Percentiles rank a stretch among this genome's conserved stretches.
Evolutionary conservation across 2,329 filamentous ascomycete genomes (phyloP).

Genomic region (Fusarium nodosum): DNA sequence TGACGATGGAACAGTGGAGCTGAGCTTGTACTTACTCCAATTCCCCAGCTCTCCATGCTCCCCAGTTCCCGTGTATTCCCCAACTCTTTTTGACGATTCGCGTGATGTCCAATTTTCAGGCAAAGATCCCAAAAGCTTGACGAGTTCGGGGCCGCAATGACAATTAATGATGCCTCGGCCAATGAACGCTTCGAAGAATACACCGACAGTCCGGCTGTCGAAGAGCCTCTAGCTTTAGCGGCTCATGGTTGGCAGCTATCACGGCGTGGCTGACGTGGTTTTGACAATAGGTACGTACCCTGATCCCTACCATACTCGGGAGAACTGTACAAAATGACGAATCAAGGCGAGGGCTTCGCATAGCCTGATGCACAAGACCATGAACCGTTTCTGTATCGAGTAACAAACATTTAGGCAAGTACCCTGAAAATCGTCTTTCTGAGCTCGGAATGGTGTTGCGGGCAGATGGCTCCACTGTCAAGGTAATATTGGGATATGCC

Average conservation of each 20-base stretch:
- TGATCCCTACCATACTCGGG: conserved; percentile 22
- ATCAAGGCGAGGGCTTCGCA: conserved; percentile 1
- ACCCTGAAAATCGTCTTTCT: conserved; percentile 40
- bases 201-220: conserved; percentile 33
- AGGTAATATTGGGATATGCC: conserved; percentile 38
- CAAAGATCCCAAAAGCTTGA: conserved; percentile 15
- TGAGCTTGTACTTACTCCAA: conserved; percentile 20
- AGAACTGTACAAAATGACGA: not conserved
- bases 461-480: conserved; percentile 45
- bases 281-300: not conserved
- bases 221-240: conserved; percentile 32
- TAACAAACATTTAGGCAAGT: conserved; percentile 19
- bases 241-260: conserved; percentile 36
- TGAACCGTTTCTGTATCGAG: conserved; percentile 12
- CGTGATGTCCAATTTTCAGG: conserved; percentile 15
- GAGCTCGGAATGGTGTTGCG: conserved; percentile 45
- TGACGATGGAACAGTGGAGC: conserved; percentile 6
- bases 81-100: conserved; percentile 3
- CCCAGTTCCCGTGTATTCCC: conserved; percentile 17
- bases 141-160: conserved; percentile 38
- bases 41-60: conserved; percentile 17
- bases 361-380: conserved; percentile 7
- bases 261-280: conserved; percentile 24
- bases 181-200: conserved; percentile 19
- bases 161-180: conserved; percentile 14